Percentiles rank a stretch among this genome's conserved stretches.
Evolutionary conservation across 225 moss, liverwort and hornwort genomes (phyloP).

Genomic region (Sphagnum tenellum): DNA sequence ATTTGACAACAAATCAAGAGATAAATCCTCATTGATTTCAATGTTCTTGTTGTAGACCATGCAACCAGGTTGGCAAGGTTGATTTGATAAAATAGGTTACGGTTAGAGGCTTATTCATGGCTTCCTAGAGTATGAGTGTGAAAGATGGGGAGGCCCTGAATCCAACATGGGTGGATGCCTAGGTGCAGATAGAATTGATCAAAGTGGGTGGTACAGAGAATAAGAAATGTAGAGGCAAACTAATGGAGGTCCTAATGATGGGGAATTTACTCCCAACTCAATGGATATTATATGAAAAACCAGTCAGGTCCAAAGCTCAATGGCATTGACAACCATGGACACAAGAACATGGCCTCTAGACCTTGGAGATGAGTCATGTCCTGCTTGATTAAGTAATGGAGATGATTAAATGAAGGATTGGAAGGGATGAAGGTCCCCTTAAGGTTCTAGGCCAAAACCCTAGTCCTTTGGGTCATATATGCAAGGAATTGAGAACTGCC

Average conservation of each 20-base stretch:
- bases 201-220: constrained; percentile 64
- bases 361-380: constrained; percentile 37
- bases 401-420: constrained; percentile 24
- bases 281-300: constrained; percentile 65
- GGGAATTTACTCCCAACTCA: constrained; percentile 35
- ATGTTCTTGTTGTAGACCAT: constrained; percentile 24
- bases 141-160: constrained; percentile 32
- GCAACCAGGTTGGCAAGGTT: constrained; percentile 40
- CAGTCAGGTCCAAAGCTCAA: constrained; percentile 31
- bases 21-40: too few relatives aligned
- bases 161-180: constrained; percentile 26
- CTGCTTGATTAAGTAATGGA: constrained; percentile 35
- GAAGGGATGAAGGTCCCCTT: constrained; percentile 10
- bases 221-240: constrained; percentile 31
- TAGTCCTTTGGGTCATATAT: too few relatives aligned
- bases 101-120: constrained; percentile 34
- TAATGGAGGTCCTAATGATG: constrained; percentile 41
- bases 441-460: background rate
- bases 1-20: too few relatives aligned
- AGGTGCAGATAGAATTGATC: constrained; percentile 43
- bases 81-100: constrained; percentile 48
- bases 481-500: constrained; percentile 35
- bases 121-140: constrained; percentile 43
- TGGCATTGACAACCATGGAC: constrained; percentile 64
- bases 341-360: constrained; percentile 43